These are phyloP conservation scores for Echinochloa phyllopogon DNA, from an alignment of 176 grass and related monocot species.

Conservation along the genomic window DNA sequence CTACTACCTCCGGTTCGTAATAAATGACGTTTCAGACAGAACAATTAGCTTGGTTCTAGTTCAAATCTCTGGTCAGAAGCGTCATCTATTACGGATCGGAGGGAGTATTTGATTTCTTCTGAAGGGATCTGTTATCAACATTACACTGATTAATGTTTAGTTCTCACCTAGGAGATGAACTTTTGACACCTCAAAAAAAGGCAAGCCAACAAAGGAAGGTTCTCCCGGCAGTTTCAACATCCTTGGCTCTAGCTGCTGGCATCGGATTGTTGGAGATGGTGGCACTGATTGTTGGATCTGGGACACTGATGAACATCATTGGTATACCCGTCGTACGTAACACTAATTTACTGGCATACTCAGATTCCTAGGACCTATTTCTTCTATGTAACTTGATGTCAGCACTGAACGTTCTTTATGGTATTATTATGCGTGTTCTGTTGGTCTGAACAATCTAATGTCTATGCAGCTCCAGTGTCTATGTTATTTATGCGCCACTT, in stretches of 20 bases:
- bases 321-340: constrained; percentile 81
- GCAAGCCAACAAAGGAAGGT: constrained; percentile 47
- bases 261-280: constrained; percentile 70
- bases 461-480: not conserved
- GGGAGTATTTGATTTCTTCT: no score
- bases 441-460: not conserved
- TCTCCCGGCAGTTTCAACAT: constrained; percentile 80
- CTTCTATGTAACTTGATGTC: not conserved
- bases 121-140: not conserved
- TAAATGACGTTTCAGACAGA: no score
- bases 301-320: constrained; percentile 67
- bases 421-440: not conserved
- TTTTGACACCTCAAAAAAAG: not conserved
- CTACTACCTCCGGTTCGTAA: no score
- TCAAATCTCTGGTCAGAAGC: no score
- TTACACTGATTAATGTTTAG: constrained; percentile 13
- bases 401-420: not conserved
- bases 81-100: no score
- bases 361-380: constrained; percentile 14
- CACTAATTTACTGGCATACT: constrained; percentile 12
- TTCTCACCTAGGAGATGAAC: constrained; percentile 49
- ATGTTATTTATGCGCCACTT: not conserved
- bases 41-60: no score
- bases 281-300: constrained; percentile 60
- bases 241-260: constrained; percentile 69